Base-by-base conservation (phyloP, 257 asterid species). In the Forsythia viridissima region DNA sequence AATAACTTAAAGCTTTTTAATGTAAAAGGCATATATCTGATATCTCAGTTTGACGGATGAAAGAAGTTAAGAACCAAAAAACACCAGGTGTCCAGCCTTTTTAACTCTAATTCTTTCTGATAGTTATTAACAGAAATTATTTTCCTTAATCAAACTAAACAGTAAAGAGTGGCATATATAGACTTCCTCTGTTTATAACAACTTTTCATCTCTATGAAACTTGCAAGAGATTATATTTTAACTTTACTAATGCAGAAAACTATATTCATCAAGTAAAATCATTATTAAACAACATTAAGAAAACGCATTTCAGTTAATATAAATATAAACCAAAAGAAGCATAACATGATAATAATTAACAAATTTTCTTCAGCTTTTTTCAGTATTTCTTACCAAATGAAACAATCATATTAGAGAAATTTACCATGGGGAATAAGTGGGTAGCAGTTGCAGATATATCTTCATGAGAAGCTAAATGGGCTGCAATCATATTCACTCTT, bases 351-450 rank as follows among this genome's bases (percentile, higher is more conserved):
- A 72, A 68, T 8, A 72, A 72, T 42, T 20, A 61, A 61, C 21
- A 63, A 24, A 63, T 9, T 63, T 30, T 9, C 15, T 24, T 44
- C 16, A 18, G 34, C 13, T 61, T 21, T 51, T 61, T 21, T 8
- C 69, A 3, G 69, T 21, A 24, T 4, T 21, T 3, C 6, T 61
- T 9, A 61, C 21, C 69, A 61, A 51, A 70, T 5, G 18, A 21
- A 20, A 30, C 36, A 20, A n/a, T 15, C 38, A 71, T 10, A 46
- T n/a, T 37, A 41, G 10, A 16, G 6, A 61, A 72, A 6, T 24
- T 40, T 21, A 92, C 97, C 97, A 92, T 87, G 74, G 98, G 97
- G 75, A 91, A 88, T 59, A 93, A 73, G 79, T 89, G 97, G 12
- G 97, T 80, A 20, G 96, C 92, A 76, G 93, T 38, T 38, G 97